Evolutionary conservation across 148 eudicot genomes (phyloP).

Genomic region (Chenopodium formosanum): DNA sequence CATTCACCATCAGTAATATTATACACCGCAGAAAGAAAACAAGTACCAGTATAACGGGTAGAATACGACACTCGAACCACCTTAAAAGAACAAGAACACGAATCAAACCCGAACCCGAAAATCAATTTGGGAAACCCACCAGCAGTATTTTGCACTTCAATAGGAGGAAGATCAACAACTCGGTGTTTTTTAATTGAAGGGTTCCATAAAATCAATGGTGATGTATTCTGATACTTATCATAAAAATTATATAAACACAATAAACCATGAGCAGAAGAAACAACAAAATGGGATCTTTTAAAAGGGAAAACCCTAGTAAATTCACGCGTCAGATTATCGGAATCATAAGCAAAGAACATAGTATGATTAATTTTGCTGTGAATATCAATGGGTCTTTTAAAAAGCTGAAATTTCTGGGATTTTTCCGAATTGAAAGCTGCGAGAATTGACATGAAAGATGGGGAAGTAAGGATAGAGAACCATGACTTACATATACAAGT

Average conservation of each 20-base stretch:
- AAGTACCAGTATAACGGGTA: neutral
- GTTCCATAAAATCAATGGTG: conserved; percentile 19
- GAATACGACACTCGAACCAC: conserved; percentile 11
- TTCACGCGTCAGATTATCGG: neutral
- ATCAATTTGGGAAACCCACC: conserved; percentile 21
- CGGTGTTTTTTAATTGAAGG: conserved; percentile 8
- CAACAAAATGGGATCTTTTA: conserved; percentile 11
- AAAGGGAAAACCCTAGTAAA: neutral
- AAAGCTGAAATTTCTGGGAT: neutral
- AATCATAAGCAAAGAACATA: neutral
- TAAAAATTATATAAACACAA: conserved; percentile 19
- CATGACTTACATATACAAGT: conserved; percentile 21
- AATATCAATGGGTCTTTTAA: neutral
- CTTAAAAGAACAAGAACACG: conserved; percentile 1
- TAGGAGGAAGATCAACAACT: neutral
- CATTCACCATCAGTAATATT: neutral
- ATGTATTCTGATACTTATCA: neutral
- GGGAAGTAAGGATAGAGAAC: conserved; percentile 9
- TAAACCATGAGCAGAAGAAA: conserved; percentile 17
- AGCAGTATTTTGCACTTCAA: neutral
- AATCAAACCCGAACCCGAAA: conserved; percentile 20
- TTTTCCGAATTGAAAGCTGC: neutral
- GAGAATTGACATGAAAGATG: conserved; percentile 6
- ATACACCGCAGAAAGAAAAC: conserved; percentile 8
- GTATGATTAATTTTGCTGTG: neutral